phyloP scores from a whole-genome alignment of 768 basidiomycete genomes.

The Trametes cubensis region DNA sequence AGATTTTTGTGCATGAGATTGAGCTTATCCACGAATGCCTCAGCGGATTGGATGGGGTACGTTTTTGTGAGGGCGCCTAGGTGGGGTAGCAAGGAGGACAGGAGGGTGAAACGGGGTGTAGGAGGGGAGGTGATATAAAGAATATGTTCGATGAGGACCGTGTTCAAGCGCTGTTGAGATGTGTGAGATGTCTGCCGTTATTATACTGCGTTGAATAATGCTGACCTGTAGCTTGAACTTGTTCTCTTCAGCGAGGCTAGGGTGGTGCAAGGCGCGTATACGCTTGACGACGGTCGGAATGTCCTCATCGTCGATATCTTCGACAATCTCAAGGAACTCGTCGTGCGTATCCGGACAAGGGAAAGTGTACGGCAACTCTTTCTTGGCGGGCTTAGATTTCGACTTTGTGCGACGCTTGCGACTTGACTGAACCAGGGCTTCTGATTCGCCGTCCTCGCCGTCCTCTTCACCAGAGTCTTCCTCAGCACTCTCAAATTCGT shows the following conservation, averaged over 20 bases:
- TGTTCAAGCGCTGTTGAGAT: conserved; percentile 59
- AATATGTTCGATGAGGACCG: conserved; percentile 86
- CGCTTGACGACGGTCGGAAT: conserved; percentile 83
- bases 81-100: conserved; percentile 75
- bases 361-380: conserved; percentile 91
- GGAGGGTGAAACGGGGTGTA: conserved; percentile 56
- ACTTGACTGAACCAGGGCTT: conserved; percentile 41
- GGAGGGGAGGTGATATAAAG: conserved; percentile 73
- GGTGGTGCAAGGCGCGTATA: conserved; percentile 88
- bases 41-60: conserved; percentile 81
- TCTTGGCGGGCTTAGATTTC: conserved; percentile 31
- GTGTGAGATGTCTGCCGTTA: background rate
- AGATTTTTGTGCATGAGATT: conserved; percentile 89
- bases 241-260: conserved; percentile 89
- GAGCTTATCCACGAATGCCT: conserved; percentile 80
- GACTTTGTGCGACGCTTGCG: conserved; percentile 37
- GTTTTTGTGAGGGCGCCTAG: conserved; percentile 74
- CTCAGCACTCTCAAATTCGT: conserved; percentile 40
- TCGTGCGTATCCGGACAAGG: conserved; percentile 85
- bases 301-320: conserved; percentile 69
- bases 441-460: conserved; percentile 46
- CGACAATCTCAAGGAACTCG: conserved; percentile 80
- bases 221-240: conserved; percentile 88
- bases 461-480: conserved; percentile 45
- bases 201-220: conserved; percentile 10